Evolutionary conservation across 331 rosid species (phyloP), one percentile per base, ranked within the genome.

Genomic region (Acacia pycnantha): DNA sequence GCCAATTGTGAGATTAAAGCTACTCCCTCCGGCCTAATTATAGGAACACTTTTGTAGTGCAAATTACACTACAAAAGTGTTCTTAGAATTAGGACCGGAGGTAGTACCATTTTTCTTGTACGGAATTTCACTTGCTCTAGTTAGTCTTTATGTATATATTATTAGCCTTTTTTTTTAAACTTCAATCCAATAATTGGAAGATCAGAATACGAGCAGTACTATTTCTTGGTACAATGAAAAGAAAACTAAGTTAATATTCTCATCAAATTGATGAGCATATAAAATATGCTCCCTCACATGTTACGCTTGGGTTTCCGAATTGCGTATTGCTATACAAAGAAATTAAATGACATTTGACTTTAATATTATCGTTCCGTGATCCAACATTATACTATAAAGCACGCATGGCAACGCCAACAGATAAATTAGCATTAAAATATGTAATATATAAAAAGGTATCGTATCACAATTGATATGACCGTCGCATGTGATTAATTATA

Each of bases 1-100:
- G 87, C 74, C 74, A 72, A n/a, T 76, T 40, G 43, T 22, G 44
- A 56, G 22, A 14, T 33, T 31, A 33, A 35, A 54, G 11, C 50
- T 46, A 18, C n/a, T n/a, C n/a, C n/a, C n/a, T n/a, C n/a, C n/a
- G n/a, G n/a, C n/a, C n/a, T n/a, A n/a, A n/a, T n/a, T n/a, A n/a
- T n/a, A n/a, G n/a, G n/a, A n/a, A n/a, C n/a, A n/a, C n/a, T n/a
- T n/a, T n/a, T n/a, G n/a, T n/a, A n/a, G n/a, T n/a, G n/a, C n/a
- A n/a, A n/a, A n/a, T n/a, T n/a, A n/a, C n/a, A n/a, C n/a, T n/a
- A n/a, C n/a, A n/a, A n/a, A n/a, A n/a, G n/a, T n/a, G n/a, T n/a
- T n/a, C n/a, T n/a, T n/a, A n/a, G n/a, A n/a, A n/a, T n/a, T n/a
- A n/a, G n/a, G n/a, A n/a, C n/a, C n/a, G n/a, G n/a, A n/a, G n/a